Base-by-base conservation (phyloP, 139 green algal genomes). In the Chlorella vulgaris region DNA sequence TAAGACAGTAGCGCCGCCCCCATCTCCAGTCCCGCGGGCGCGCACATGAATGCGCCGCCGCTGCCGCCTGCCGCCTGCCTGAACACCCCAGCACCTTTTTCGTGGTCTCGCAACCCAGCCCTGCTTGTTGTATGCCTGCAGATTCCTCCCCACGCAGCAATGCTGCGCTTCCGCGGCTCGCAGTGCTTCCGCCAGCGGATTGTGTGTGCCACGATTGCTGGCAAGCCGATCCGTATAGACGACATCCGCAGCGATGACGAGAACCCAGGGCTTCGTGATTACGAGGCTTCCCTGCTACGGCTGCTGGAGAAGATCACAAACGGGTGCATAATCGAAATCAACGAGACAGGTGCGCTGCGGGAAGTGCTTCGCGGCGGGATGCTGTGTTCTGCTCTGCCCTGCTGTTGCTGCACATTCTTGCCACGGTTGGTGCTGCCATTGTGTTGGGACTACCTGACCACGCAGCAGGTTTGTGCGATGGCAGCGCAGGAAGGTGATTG, bases 261-360 rank as follows among this genome's bases (percentile, higher is more conserved):
- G 47, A 87, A 79, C 66, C 97, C 96, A 0, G 97, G 97, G 2
- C 82, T 99, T 33, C 77, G 91, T 0, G 92, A 96, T 28, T 94
- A 93, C 69, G 97, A 99, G 74, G 96, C 93, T 0, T 95, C 83
- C 6, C 87, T 99, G n/a, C 90, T 99, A 29, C 91, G 97, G 1
- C 86, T 99, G 13, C 26, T 99, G 1, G 97, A 99, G 66, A 99
- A 98, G 80, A 65, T 99, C 10, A 97, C 94, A 0, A 95, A 98
- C 77, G 97, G 97, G 24, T 98, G 93, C 65, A 78, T 93, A 0
- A 92, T 99, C 1, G 95, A 98, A 51, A 99, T 99, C 80, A 98
- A 98, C 55, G 94, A 99, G 62, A 98, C 97, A 83, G 96, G 95
- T 95, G 81, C 39, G 83, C 63, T 47, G 55, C 55, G 22, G 47